Evolutionary conservation across 2,329 filamentous ascomycete genomes (phyloP), one percentile per base, ranked within the genome.

Genomic region (Camptophora hylomeconis): DNA sequence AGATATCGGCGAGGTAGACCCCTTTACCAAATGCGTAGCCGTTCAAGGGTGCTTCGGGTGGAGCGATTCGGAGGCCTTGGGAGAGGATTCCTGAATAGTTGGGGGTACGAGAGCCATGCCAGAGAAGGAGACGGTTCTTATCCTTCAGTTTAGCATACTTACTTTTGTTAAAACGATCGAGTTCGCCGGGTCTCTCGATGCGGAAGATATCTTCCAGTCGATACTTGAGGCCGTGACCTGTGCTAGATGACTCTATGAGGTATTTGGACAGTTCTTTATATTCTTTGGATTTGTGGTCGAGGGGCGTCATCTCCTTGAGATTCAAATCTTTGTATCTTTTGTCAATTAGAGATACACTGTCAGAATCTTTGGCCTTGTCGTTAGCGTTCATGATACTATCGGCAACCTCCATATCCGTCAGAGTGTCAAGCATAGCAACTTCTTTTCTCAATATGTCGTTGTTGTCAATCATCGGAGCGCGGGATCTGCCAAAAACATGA

Each of bases 1-100:
- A 78, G 65, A 84, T 84, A 46, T 92, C 82, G 2, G 82, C 82
- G 2, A 92, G 67, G 48, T 92, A 92, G 25, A 92, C 78, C 24
- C 83, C 83, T 53, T 92, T 92, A 33, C 78, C 83, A 41, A 92
- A 92, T 78, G 87, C 86, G 58, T 87, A 84, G 2, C 81, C 81
- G 3, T 65, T 69, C 0, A 74, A 74, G 0, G 82, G 84, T 0
- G 83, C 83, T 51, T 92, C 60, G 0, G 78, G 77, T 0, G 83
- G 83, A 3, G 83, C 84, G 41, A 92, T 92, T n/a, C 82, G 78
- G 5, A 93, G 67, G 39, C 84, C 84, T 52, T 92, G 81, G 33
- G 74, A 79, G 21, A 92, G 69, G 34, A 93, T 93, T 47, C 83
- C 84, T 46, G 77, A 82, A 41, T 75, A 92, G 51, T 92, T 92